Evolutionary conservation across 495 filamentous ascomycete genomes (phyloP).

Genomic region (Collariella sp.): DNA sequence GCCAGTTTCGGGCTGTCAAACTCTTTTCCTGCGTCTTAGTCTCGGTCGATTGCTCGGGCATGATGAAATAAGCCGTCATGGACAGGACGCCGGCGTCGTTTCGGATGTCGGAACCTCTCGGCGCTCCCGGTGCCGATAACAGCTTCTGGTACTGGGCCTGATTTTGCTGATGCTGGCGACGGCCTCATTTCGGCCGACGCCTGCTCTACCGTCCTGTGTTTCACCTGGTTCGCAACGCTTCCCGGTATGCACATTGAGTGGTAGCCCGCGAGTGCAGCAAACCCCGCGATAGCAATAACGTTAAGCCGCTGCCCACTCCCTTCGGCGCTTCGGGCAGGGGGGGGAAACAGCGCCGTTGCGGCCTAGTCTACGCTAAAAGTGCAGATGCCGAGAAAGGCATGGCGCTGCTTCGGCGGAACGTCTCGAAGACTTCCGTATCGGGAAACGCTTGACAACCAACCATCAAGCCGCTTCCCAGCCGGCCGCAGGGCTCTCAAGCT

Average conservation of each 20-base stretch:
- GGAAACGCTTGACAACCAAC: slow-evolving; percentile 10
- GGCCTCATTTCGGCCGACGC: slow-evolving; percentile 13
- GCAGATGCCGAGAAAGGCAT: neutral
- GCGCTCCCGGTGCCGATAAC: neutral
- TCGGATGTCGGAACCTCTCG: neutral
- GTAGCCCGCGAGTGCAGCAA: neutral
- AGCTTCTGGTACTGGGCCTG: slow-evolving; percentile 1
- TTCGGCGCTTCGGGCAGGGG: too few relatives aligned
- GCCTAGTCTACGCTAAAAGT: neutral
- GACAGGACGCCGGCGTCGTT: neutral
- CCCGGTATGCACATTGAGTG: neutral
- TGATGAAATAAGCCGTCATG: neutral
- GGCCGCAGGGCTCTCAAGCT: neutral
- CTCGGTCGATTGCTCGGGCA: slow-evolving; percentile 3
- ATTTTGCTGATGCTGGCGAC: slow-evolving; percentile 5
- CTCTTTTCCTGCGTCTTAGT: neutral
- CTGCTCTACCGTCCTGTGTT: slow-evolving; percentile 1
- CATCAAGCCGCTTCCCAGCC: neutral
- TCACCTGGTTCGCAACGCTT: neutral
- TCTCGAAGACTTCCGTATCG: slow-evolving; percentile 25
- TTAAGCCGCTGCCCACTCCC: too few relatives aligned
- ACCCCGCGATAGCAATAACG: neutral
- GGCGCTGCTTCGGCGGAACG: slow-evolving; percentile 16
- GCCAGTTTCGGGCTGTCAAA: neutral
- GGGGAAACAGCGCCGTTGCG: neutral